phyloP scores from a whole-genome alignment of 202 grass and related monocot genomes.

The Carex arenaria region DNA sequence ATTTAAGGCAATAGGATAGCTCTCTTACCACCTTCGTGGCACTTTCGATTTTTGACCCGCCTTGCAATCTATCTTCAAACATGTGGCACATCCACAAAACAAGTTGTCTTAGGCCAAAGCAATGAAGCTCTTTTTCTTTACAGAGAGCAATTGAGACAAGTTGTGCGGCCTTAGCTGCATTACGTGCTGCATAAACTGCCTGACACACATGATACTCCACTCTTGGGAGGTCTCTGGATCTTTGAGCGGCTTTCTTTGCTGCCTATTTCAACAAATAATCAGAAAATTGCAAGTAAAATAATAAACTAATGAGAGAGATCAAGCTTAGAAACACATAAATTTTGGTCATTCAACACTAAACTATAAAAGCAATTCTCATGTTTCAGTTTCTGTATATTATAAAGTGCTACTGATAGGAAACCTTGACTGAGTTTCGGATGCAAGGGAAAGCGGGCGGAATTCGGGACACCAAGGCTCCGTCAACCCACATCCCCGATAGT shows the following conservation, averaged over 20 bases:
- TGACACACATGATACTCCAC: constrained; percentile 24
- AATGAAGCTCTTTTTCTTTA: not conserved
- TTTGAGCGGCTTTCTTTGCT: constrained; percentile 24
- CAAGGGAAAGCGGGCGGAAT: not conserved
- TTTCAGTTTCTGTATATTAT: not conserved
- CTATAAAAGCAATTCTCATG: not conserved
- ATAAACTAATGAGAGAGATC: not conserved
- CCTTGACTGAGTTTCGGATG: constrained; percentile 20
- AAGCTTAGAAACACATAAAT: not conserved
- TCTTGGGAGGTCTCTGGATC: constrained; percentile 8
- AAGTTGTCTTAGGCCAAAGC: not conserved
- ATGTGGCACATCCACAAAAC: not conserved
- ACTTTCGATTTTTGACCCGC: not conserved
- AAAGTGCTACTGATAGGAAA: not conserved
- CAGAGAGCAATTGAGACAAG: constrained; percentile 13
- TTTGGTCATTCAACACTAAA: not conserved
- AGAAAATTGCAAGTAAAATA: not conserved
- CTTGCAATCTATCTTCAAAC: not conserved
- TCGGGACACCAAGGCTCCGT: constrained; percentile 3
- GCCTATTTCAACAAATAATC: not conserved
- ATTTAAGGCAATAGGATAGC: not conserved
- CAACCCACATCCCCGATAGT: constrained; percentile 31
- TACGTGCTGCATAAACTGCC: constrained; percentile 14
- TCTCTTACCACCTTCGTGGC: not conserved
- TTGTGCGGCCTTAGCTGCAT: constrained; percentile 23